Base-by-base conservation (phyloP, 352 stramenopile species). In the Pythium pyrilobum region DNA sequence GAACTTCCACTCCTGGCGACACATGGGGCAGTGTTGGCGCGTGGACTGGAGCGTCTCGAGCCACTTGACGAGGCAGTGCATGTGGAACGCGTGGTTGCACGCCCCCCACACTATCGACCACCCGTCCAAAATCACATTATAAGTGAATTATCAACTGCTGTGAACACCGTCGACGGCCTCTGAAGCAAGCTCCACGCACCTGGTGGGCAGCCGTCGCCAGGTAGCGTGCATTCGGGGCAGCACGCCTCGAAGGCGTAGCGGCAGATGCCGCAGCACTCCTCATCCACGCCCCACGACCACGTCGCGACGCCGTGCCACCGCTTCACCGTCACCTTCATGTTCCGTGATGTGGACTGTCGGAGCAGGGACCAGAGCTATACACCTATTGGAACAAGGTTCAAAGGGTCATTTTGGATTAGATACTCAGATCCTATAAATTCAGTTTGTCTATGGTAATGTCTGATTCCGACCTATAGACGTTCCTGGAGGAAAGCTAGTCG, bases 1-100 rank as follows among this genome's bases (percentile, higher is more conserved):
- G 69, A 92, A 95, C 55, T 85, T 74, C 85, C 85, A 96, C 47
- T 94, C 77, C 45, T 94, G 79, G 11, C 87, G 80, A 52, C 87
- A 96, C 84, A 96, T 89, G 32, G 87, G 87, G 56, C 87, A 96
- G 56, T 92, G 80, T 61, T 95, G 81, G 15, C 77, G 78, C 44
- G 73, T 69, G 15, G 81, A 84, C 53, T 91, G 81, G 48, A 92
- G 71, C 46, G 85, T 85, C 53, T 94, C 82, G 50, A 96, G 78
- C 85, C 87, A 96, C 64, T 97, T 97, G 61, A 95, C 77, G n/a
- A 96, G 72, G 74, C 89, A 97, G 62, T 97, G 87, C 82, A 96
- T 96, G 68, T 96, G 89, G 56, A 97, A 95, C 44, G 86, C 87
- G 63, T 96, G 87, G 53, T 94, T 95, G 66, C 87, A 96, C 12